phyloP scores from a whole-genome alignment of 768 basidiomycete species.

The Hortiboletus campestris region DNA sequence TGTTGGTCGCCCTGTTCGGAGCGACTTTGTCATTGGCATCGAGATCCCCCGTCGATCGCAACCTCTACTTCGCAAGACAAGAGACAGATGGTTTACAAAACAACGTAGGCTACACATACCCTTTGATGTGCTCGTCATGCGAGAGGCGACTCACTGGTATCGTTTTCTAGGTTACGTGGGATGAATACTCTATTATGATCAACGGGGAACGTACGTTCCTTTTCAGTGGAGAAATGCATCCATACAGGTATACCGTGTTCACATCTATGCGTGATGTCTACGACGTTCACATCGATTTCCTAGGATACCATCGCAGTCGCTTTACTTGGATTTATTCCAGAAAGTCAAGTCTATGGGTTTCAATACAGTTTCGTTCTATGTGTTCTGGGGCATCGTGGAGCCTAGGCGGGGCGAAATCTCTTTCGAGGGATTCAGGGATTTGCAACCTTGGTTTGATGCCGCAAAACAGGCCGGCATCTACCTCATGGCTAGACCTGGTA shows the following conservation, averaged over 20 bases:
- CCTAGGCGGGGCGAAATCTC: conserved; percentile 49
- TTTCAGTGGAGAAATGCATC: conserved; percentile 61
- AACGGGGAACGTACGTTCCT: conserved; percentile 56
- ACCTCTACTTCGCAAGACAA: conserved; percentile 14
- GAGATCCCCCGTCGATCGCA: conserved; percentile 3
- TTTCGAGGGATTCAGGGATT: conserved; percentile 46
- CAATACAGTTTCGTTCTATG: conserved; percentile 50
- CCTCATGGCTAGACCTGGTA: conserved; percentile 28
- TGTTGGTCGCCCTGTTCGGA: conserved; percentile 12
- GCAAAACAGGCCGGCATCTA: conserved; percentile 29
- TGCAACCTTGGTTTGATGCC: conserved; percentile 30
- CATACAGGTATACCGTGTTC: conserved; percentile 41
- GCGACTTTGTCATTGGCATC: conserved; percentile 8
- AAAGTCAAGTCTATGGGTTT: conserved; percentile 51
- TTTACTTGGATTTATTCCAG: conserved; percentile 52
- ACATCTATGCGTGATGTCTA: background rate
- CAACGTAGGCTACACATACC: conserved; percentile 5
- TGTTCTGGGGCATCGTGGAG: conserved; percentile 50
- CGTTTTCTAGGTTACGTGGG: conserved; percentile 49
- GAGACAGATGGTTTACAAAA: conserved; percentile 16
- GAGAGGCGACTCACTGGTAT: background rate
- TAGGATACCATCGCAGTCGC: conserved; percentile 37
- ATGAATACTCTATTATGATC: conserved; percentile 56
- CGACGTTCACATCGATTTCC: background rate
- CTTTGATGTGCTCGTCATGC: background rate